phyloP scores from a whole-genome alignment of 768 basidiomycete species.

The Mycena pura region DNA sequence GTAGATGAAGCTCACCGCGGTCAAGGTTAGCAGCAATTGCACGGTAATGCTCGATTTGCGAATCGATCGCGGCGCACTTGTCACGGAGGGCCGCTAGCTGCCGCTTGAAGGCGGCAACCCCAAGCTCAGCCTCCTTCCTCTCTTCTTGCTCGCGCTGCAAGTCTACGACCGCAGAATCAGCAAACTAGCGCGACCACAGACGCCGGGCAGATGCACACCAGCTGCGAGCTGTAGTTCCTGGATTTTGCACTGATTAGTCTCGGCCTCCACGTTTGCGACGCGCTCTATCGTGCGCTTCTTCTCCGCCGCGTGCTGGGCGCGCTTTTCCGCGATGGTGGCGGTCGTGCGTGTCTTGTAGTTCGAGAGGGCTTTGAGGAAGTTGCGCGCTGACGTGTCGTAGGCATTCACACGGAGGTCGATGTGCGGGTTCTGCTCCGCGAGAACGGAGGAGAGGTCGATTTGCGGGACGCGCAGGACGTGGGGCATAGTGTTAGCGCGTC shows the following conservation, averaged over 20 bases:
- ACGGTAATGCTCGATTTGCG: conserved; percentile 77
- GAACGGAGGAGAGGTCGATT: conserved; percentile 64
- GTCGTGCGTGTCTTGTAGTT: conserved; percentile 78
- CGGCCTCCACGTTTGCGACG: conserved; percentile 64
- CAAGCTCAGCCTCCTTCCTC: conserved; percentile 70
- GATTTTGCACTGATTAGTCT: conserved; percentile 78
- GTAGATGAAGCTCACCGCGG: conserved; percentile 55
- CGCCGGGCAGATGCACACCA: conserved; percentile 51
- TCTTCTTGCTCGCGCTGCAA: conserved; percentile 77
- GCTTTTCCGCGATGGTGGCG: conserved; percentile 69
- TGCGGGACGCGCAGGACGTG: conserved; percentile 51
- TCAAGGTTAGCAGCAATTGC: conserved; percentile 64
- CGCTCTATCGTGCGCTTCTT: conserved; percentile 70
- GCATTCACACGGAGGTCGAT: conserved; percentile 69
- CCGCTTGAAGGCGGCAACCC: conserved; percentile 64
- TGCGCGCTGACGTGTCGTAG: conserved; percentile 71
- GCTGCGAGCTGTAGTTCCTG: conserved; percentile 80
- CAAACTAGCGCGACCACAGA: background rate
- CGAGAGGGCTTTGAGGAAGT: conserved; percentile 75
- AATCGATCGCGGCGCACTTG: conserved; percentile 61
- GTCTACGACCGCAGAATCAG: conserved; percentile 42
- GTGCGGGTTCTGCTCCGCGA: conserved; percentile 60
- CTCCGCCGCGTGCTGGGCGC: conserved; percentile 64
- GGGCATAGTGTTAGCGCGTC: background rate
- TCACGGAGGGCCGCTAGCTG: conserved; percentile 72